Evolutionary conservation across 2,329 filamentous ascomycete genomes (phyloP), one percentile per base, ranked within the genome.

Genomic region (Sclerotinia glacialis): DNA sequence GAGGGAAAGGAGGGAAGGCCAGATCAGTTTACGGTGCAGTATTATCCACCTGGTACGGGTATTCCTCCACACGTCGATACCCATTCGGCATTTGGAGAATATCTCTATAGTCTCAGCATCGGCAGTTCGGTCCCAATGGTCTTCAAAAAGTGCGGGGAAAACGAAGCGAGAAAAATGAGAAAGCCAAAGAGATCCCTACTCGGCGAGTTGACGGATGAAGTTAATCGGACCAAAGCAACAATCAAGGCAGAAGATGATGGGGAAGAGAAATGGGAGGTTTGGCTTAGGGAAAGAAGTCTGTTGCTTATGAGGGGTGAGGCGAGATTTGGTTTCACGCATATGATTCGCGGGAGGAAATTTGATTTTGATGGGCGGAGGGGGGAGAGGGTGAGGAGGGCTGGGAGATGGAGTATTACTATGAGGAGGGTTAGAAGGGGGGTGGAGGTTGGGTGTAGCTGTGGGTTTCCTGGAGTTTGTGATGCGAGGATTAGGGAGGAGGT

Each of bases 41-140:
- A 86, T 72, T 87, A 87, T 72, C 82, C 85, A 0, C 85, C 85
- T 0, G 85, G 85, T 7, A 78, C 82, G 0, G 85, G 85, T 1
- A 87, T 87, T 70, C 85, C 85, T 12, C 85, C 85, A 0, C 85
- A 87, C 71, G 84, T 84, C 64, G 85, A 87, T 75, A 85, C 85
- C 3, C 85, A 86, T 74, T 78, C 76, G 60, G 76, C 79, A 11
- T 83, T 68, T 65, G 28, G 75, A 66, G 76, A 78, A 53, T 76
- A 76, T 67, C 74, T 78, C 12, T 78, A 77, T 66, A 76, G 59
- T 42, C 6, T 62, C 9, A 50, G 46, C 21, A 8, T 58, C 2
- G 58, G 37, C 8, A n/a, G 40, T 12, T 9, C 21, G 4, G 56
- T 58, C 0, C 46, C 47, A 14, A 63, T 61, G 49, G 49, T 21